phyloP scores from a whole-genome alignment of 768 basidiomycete genomes.

The Suillus alpinus region DNA sequence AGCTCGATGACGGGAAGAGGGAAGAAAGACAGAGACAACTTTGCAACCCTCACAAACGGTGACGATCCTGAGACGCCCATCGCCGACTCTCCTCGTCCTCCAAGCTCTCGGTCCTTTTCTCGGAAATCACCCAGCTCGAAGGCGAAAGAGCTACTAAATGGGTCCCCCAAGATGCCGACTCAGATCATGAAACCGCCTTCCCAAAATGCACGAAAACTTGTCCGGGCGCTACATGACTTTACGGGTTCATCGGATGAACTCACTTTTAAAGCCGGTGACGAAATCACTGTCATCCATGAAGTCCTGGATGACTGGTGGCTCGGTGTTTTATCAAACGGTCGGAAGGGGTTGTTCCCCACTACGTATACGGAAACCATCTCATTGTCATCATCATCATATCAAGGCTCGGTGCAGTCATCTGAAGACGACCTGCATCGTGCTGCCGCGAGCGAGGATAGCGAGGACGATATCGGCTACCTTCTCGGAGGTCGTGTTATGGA shows the following conservation, averaged over 20 bases:
- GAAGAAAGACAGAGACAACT: conserved; percentile 61
- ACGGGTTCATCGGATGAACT: conserved; percentile 75
- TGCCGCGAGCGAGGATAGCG: conserved; percentile 19
- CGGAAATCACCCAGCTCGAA: conserved; percentile 28
- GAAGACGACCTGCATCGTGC: conserved; percentile 7
- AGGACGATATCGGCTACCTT: conserved; percentile 15
- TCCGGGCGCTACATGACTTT: conserved; percentile 76
- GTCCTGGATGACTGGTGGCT: conserved; percentile 92
- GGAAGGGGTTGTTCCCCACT: conserved; percentile 78
- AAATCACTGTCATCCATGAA: conserved; percentile 74
- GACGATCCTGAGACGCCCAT: conserved; percentile 18
- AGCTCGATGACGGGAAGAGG: conserved; percentile 56
- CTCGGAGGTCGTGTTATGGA: conserved; percentile 13
- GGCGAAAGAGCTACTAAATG: conserved; percentile 18
- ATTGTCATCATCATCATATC: conserved; percentile 2
- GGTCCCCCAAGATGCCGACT: conserved; percentile 26
- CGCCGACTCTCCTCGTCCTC: conserved; percentile 31
- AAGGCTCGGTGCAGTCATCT: conserved; percentile 33
- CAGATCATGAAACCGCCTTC: conserved; percentile 53
- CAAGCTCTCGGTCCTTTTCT: conserved; percentile 33
- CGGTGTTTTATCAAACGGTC: conserved; percentile 63
- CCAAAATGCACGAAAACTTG: conserved; percentile 48
- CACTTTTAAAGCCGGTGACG: conserved; percentile 67
- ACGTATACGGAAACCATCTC: conserved; percentile 58
- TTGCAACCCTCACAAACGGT: conserved; percentile 50